Base-by-base conservation (phyloP, 345 rosid species). In the Salix arbutifolia region DNA sequence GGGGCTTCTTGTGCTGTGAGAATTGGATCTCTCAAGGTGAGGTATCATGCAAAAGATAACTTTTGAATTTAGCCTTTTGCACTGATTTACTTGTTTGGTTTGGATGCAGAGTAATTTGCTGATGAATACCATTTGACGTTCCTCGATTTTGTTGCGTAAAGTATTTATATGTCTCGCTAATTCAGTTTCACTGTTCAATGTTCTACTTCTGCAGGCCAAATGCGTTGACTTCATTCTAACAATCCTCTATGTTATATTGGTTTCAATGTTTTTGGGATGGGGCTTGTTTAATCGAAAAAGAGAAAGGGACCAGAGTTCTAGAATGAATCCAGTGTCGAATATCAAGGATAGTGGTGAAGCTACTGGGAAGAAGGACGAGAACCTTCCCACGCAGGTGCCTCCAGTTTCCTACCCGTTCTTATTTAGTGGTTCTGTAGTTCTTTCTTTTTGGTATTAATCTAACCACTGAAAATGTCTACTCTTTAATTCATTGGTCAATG, bases 201-300 rank as follows among this genome's bases (percentile, higher is more conserved):
- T 26, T 81, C 69, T 75, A 81, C 53, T 48, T 75, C 25, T 88
- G 77, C 96, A 96, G 99, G 94, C 89, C 18, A 96, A 86, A 86
- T 93, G 97, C 74, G 82, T 91, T 23, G 98, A 96, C 78, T 71
- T 93, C 70, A 79, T 90, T 79, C 52, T 93, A 75, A 87, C 97
- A 33, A 86, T 96, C 72, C 76, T 92, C 67, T 96, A 93, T 78
- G 77, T 92, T 60, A 58, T 93, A 77, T 83, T 91, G 84, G 86
- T 91, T 80, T 93, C 97, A 30, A 42, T 88, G 84, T 86, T 96
- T 82, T 78, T 92, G 65, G 97, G 97, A 71, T 94, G 99, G 81
- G 93, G 97, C 38, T 83, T 89, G 48, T 69, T 91, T 82, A 91
- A 82, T 76, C 90, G 88, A 28, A 79, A 74, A 78, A 89, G 84